Evolutionary conservation across 2,329 filamentous ascomycete genomes (phyloP), one percentile per base, ranked within the genome.

Genomic region (Rutstroemia sp.): DNA sequence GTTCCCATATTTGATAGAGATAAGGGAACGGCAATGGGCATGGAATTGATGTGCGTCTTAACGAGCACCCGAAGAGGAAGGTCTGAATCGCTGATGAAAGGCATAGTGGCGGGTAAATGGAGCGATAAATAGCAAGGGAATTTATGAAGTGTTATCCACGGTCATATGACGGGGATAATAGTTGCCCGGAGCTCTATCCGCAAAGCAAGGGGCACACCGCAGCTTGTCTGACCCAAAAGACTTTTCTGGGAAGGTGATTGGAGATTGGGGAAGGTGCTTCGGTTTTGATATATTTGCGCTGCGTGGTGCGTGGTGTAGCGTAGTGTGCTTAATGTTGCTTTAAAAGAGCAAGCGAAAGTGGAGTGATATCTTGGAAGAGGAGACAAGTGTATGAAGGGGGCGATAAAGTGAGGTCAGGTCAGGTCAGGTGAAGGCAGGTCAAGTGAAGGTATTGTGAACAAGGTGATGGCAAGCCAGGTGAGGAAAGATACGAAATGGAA

Each of bases 31-130:
- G 57, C 54, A 49, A 57, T 45, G 50, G 57, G 57, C 51, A 58
- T 42, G 19, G 54, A 48, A 58, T 55, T 45, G 51, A 58, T 48
- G 58, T 60, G 46, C 45, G 53, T 40, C 25, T 46, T 45, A 14
- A n/a, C 25, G 39, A 51, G 38, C 36, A 47, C 57, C 54, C 56
- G 62, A 64, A 63, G 42, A 56, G 61, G 61, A 60, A 65, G 61
- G 58, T 66, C 50, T 49, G 56, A 48, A 44, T 60, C 53, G 19
- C 48, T 36, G 30, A 60, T 56, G 55, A 58, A 58, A 52, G 59
- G 56, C 63, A 66, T 67, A 55, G 58, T 58, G 58, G 56, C 51
- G 56, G 60, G 36, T 19, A 51, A 42, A 25, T 51, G 39, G 25
- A 39, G 40, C 17, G 17, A 25, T n/a, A 42, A 44, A 44, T 38